phyloP scores from a whole-genome alignment of 108 stramenopile species.

The Cyclotella atomus region DNA sequence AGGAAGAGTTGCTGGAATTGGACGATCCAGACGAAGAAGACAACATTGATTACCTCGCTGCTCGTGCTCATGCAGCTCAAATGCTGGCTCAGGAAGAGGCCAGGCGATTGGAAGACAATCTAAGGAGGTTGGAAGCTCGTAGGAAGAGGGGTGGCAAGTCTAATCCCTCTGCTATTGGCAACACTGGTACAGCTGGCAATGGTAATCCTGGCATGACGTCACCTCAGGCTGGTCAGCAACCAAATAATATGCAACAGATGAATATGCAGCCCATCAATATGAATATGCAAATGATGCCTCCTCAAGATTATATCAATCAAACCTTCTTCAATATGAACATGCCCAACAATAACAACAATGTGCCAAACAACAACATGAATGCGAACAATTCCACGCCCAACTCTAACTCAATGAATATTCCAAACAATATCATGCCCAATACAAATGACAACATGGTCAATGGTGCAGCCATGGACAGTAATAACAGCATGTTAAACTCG shows the following conservation, averaged over 20 bases:
- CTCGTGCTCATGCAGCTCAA: constrained; percentile 38
- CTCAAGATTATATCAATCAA: not conserved
- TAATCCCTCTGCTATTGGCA: no score
- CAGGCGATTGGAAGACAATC: constrained; percentile 29
- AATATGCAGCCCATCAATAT: not conserved
- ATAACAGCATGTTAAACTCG: no score
- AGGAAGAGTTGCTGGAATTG: no score
- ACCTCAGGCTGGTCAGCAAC: no score
- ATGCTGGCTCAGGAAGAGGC: constrained; percentile 39
- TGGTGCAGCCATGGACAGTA: no score
- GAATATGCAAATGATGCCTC: not conserved
- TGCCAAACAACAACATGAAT: no score
- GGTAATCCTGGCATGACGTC: not conserved
- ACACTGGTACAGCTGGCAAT: not conserved
- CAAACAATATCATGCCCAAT: no score
- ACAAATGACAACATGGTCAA: no score
- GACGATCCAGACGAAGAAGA: constrained; percentile 12
- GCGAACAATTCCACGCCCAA: no score
- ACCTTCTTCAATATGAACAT: not conserved
- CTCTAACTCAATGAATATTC: no score
- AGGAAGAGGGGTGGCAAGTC: constrained; percentile 13
- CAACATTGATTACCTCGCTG: constrained; percentile 38
- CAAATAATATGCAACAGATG: no score
- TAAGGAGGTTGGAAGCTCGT: constrained; percentile 34
- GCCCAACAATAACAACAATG: no score